phyloP scores from a whole-genome alignment of 2,329 filamentous ascomycete species.

The Colletotrichum sp. region DNA sequence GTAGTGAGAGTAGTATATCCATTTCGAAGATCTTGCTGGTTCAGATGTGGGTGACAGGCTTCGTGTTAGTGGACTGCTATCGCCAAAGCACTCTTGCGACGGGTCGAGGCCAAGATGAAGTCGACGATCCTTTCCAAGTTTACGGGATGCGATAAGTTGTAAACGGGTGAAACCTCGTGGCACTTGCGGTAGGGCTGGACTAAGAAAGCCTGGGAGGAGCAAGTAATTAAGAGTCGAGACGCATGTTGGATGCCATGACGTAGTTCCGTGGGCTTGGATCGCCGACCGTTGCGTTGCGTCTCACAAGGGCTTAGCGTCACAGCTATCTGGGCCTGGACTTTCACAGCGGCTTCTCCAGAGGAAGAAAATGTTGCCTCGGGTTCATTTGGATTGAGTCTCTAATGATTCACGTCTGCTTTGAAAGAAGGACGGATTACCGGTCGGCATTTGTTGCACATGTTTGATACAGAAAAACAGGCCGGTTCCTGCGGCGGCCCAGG shows the following conservation, averaged over 20 bases:
- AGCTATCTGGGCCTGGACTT: neutral
- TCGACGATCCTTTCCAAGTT: neutral
- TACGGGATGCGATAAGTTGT: too few relatives aligned
- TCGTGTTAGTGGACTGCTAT: neutral
- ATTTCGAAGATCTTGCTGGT: slow-evolving; percentile 38
- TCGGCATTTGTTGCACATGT: neutral
- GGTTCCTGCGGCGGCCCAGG: neutral
- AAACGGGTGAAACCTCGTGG: neutral
- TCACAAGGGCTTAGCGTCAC: neutral
- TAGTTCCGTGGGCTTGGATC: neutral
- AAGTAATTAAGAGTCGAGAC: neutral
- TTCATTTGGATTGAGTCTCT: rapidly evolving
- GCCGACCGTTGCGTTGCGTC: neutral
- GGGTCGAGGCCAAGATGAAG: neutral
- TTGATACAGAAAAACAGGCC: neutral
- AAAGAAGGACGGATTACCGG: neutral
- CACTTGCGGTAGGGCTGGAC: neutral
- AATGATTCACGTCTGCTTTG: neutral
- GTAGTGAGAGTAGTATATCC: slow-evolving; percentile 75
- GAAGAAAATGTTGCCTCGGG: neutral
- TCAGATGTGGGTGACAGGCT: neutral
- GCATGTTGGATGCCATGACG: slow-evolving; percentile 11
- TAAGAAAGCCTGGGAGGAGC: neutral
- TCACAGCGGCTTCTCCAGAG: neutral
- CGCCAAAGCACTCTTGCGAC: neutral